Base-by-base conservation (phyloP, 306 rosid species). In the Styphnolobium japonicum region DNA sequence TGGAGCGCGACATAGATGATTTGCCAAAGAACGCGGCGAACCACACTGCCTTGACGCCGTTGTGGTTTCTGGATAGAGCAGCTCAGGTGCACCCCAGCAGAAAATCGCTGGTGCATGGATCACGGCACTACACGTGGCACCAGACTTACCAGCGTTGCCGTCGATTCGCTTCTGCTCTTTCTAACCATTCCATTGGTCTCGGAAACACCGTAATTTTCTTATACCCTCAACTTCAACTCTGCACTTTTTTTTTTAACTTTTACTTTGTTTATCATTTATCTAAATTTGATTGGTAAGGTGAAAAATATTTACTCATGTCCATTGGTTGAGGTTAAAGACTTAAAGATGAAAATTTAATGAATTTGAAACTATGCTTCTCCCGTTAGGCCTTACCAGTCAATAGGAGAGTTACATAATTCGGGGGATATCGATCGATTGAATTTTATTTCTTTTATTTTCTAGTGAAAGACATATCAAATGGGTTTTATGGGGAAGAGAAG, bases 51-150 rank as follows among this genome's bases (percentile, higher is more conserved):
- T 61, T 95, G 34, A 95, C 98, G 73, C 98, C 98, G 58, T 27
- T 95, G 48, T 91, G 94, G 98, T 91, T 92, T 82, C 78, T 95
- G 9, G 92, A 94, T 49, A 90, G 98, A 82, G 97, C 97, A 0
- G 90, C 98, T 65, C 19, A 75, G 83, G 94, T 89, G 14, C 98
- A 95, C 52, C 98, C 98, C 0, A 82, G 85, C 75, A 88, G 92
- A 83, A 65, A 25, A 5, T 92, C 98, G 0, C 31, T 95, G 56
- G 83, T 92, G 48, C 97, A 95, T 19, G 98, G 95, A 83, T 91
- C 97, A 18, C 92, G 68, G 11, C 88, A 64, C 67, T 90, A 91
- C 93, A 92, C 93, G 48, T 92, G 98, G 98, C 95, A 62, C 0
- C 89, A 90, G 12, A 95, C 98, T 27, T 95, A 95, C 75, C 89